Conservation (phyloP, 345 rosid species). For the Pseudoturritis turrita region DNA sequence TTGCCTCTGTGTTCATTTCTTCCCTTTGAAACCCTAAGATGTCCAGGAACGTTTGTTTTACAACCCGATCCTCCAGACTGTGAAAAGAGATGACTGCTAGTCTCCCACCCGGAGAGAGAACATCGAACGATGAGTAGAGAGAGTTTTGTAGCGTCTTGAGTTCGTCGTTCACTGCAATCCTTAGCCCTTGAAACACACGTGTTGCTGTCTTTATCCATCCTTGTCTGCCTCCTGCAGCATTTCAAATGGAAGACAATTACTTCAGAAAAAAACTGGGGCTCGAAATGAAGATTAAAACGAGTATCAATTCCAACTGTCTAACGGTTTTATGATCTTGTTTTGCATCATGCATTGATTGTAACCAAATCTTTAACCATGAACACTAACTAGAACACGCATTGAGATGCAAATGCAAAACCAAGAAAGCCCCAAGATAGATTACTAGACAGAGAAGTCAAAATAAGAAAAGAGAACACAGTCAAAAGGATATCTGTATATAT, state of each 20-base stretch:
- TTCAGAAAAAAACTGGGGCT: too few relatives aligned
- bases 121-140: slow-evolving; percentile 58
- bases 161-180: slow-evolving; percentile 94
- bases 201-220: slow-evolving; percentile 99
- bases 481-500: not conserved
- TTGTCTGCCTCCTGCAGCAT: slow-evolving; percentile 71
- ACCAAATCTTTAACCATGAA: not conserved
- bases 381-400: not conserved
- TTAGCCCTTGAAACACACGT: slow-evolving; percentile 83
- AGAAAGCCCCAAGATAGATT: not conserved
- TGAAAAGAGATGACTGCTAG: slow-evolving; percentile 92
- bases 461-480: not conserved
- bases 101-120: slow-evolving; percentile 88
- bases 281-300: too few relatives aligned
- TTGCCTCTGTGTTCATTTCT: slow-evolving; percentile 19
- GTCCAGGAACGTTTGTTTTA: slow-evolving; percentile 81
- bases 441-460: not conserved
- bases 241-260: too few relatives aligned
- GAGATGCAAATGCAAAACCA: not conserved
- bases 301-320: too few relatives aligned
- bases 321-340: not conserved
- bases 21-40: slow-evolving; percentile 39
- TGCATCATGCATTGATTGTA: not conserved
- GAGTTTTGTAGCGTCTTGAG: slow-evolving; percentile 70
- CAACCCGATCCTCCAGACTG: slow-evolving; percentile 93